Evolutionary conservation across 306 rosid species (phyloP), one percentile per base, ranked within the genome.

Genomic region (Rosa lucieae): DNA sequence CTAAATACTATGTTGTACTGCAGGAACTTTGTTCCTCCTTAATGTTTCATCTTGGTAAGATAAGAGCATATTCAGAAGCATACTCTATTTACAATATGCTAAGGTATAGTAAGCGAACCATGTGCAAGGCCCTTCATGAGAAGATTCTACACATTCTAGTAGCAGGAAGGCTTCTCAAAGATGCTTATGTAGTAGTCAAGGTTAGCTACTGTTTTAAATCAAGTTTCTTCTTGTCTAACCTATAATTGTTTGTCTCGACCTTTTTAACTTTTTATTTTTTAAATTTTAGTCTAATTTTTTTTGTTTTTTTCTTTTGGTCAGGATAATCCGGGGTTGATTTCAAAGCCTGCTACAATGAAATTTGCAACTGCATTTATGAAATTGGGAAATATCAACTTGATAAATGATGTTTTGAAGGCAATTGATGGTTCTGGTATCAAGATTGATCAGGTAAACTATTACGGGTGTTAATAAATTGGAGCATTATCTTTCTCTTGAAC

Each of bases 121-220:
- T 92, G 88, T 87, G 92, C 86, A 91, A 91, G 79, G 90, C 93
- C 56, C 90, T 92, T 75, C 99, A 94, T 81, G 97, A 92, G 84
- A 92, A 92, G 89, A 88, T 92, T 89, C 84, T 95, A 69, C 94
- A 88, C 78, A 82, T 92, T 85, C 91, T 94, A 23, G 74, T 95
- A 23, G 89, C 90, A 63, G 99, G 99, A 49, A 81, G 84, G 72
- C 92, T 95, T 83, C 91, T 90, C 74, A 95, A 91, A 85, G 97
- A 95, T 78, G 98, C 99, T 58, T 95, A 91, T 76, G 90, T 95
- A 8, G 98, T 92, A 76, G 90, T 92, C 85, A 95, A 95, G 98
- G 99, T 95, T 85, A 78, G 77, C 82, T 37, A 43, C 56, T 82
- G 5, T 23, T 79, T 21, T 42, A 66, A 71, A 79, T 48, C 73